Evolutionary conservation across 345 rosid genomes (phyloP).

Genomic region (Dipteronia sinensis): DNA sequence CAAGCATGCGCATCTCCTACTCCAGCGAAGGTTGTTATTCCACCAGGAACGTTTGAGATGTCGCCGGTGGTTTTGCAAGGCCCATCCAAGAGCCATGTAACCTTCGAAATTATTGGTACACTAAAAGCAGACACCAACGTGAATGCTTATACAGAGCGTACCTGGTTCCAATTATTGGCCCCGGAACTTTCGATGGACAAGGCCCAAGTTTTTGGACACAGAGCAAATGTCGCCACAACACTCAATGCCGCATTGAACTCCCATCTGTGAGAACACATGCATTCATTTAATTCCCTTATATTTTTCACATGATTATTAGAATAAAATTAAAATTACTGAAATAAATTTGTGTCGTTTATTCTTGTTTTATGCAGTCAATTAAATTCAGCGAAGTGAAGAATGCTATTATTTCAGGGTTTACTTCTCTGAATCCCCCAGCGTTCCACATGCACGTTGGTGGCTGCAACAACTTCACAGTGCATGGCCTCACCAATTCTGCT

Average conservation of each 20-base stretch:
- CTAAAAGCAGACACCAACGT: constrained; percentile 40
- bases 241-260: constrained; percentile 34
- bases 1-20: constrained; percentile 43
- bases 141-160: constrained; percentile 28
- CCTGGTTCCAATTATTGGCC: constrained; percentile 42
- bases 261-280: constrained; percentile 62
- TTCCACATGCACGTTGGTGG: constrained; percentile 51
- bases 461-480: constrained; percentile 29
- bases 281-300: too few species aligned
- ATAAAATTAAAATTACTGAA: background rate
- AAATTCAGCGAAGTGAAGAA: constrained; percentile 42
- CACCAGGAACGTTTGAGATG: constrained; percentile 42
- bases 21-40: constrained; percentile 53
- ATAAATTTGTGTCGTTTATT: too few species aligned
- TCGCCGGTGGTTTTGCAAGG: constrained; percentile 58
- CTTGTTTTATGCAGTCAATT: constrained; percentile 44
- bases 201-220: constrained; percentile 50
- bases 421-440: constrained; percentile 50
- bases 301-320: too few species aligned
- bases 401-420: constrained; percentile 31
- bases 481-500: too few species aligned
- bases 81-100: constrained; percentile 49
- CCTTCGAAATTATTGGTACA: constrained; percentile 48
- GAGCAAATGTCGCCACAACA: constrained; percentile 39
- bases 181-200: too few species aligned